Percentiles rank a stretch among this genome's conserved stretches.
These are phyloP conservation scores for Bipolaris zeicola DNA, from an alignment of 2,329 filamentous ascomycete genomes.

Conservation along the genomic window DNA sequence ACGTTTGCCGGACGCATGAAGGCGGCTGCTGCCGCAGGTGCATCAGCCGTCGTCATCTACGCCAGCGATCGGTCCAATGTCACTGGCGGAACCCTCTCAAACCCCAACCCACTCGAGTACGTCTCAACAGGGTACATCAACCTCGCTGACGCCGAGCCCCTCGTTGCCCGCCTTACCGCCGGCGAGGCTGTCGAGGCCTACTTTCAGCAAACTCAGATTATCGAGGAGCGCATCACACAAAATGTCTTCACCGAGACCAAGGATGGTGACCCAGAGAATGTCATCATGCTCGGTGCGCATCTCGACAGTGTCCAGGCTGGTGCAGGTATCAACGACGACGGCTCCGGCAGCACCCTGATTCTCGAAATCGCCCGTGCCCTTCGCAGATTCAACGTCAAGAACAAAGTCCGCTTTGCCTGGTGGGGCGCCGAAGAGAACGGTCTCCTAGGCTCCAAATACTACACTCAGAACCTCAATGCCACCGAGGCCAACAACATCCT, in stretches of 20 bases:
- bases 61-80: constrained; percentile 46
- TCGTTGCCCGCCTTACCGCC: constrained; percentile 48
- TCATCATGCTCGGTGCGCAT: constrained; percentile 49
- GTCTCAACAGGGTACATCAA: constrained; percentile 52
- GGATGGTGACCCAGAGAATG: constrained; percentile 45
- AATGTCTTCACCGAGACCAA: constrained; percentile 50
- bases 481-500: constrained; percentile 46
- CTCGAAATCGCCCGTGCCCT: constrained; percentile 48
- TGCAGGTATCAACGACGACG: constrained; percentile 52
- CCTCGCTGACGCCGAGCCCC: constrained; percentile 50
- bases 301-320: constrained; percentile 47
- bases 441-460: constrained; percentile 48
- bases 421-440: constrained; percentile 52
- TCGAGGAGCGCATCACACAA: constrained; percentile 58
- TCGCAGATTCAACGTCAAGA: constrained; percentile 47
- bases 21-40: constrained; percentile 50
- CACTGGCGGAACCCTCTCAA: constrained; percentile 50
- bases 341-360: constrained; percentile 46
- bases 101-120: constrained; percentile 44
- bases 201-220: constrained; percentile 53
- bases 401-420: constrained; percentile 51
- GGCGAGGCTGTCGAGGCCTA: constrained; percentile 50
- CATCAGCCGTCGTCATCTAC: constrained; percentile 52
- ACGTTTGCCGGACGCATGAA: constrained; percentile 50
- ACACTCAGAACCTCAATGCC: constrained; percentile 41